A percentile compares a stretch with the other conserved stretches of the same genome.
phyloP scores from a whole-genome alignment of 2,329 filamentous ascomycete species.

The Albophoma yamanashiensis region DNA sequence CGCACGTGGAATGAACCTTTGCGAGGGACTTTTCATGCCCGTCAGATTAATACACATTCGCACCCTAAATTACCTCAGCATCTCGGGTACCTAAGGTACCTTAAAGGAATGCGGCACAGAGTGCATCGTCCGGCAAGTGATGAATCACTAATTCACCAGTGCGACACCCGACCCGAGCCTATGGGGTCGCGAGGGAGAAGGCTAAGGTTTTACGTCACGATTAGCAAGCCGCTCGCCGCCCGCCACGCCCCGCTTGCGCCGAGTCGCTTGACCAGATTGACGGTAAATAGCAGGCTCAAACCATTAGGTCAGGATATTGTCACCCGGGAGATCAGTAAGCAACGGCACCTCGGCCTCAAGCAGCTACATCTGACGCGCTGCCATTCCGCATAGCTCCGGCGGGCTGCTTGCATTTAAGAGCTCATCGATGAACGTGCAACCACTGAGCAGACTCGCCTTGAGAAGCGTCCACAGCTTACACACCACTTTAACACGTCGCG shows the following conservation, averaged over 20 bases:
- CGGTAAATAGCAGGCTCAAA: not conserved
- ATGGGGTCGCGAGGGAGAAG: not conserved
- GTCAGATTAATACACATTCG: too few species aligned
- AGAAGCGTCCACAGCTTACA: not conserved
- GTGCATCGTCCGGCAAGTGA: too few species aligned
- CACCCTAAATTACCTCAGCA: too few species aligned
- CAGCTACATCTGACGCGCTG: not conserved
- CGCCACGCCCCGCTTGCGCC: not conserved
- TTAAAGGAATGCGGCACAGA: too few species aligned
- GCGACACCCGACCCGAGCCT: not conserved
- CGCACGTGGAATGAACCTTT: not conserved
- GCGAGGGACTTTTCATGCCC: too few species aligned
- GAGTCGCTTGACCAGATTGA: not conserved
- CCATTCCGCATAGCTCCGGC: not conserved
- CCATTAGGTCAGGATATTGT: not conserved
- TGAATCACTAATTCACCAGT: too few species aligned
- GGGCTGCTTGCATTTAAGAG: not conserved
- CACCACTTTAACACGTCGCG: not conserved
- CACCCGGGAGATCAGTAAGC: not conserved
- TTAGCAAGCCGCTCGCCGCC: slow-evolving; percentile 14
- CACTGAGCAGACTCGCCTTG: not conserved
- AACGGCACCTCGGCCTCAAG: not conserved
- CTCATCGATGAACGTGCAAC: not conserved
- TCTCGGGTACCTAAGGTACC: too few species aligned
- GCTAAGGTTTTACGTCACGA: slow-evolving; percentile 20